Evolutionary conservation across 2,329 filamentous ascomycete species (phyloP).

Genomic region (Colletotrichum chrysophilum): DNA sequence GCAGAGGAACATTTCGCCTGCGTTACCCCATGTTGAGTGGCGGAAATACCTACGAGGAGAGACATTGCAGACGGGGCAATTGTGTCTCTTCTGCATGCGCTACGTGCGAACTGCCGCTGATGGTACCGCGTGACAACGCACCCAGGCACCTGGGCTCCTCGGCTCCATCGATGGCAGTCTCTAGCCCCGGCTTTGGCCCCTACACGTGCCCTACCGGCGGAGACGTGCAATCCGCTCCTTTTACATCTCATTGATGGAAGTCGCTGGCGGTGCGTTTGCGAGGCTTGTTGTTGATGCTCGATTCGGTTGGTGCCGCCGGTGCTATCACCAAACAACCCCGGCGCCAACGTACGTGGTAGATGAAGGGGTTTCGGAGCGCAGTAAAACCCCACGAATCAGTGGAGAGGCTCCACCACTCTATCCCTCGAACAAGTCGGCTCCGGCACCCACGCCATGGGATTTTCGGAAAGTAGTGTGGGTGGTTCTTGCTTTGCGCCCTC

Average conservation of each 20-base stretch:
- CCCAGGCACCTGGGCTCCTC: not conserved
- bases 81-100: not conserved
- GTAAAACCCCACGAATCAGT: conserved; percentile 16
- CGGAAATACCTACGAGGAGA: not conserved
- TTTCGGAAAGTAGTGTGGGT: not conserved
- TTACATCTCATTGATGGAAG: conserved; percentile 4
- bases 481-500: not conserved
- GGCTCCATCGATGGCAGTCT: conserved; percentile 3
- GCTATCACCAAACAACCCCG: not conserved
- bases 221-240: not conserved
- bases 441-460: not conserved
- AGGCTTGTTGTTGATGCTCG: not conserved
- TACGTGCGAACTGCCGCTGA: not conserved
- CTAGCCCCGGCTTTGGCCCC: not conserved
- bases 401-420: not conserved
- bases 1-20: not conserved
- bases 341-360: not conserved
- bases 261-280: not conserved
- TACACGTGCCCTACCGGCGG: conserved; percentile 11
- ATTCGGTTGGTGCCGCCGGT: conserved; percentile 6
- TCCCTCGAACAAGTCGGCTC: conserved; percentile 4
- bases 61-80: not conserved
- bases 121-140: not conserved
- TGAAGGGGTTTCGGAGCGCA: conserved; percentile 12
- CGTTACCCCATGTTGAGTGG: not conserved